phyloP scores from a whole-genome alignment of 495 filamentous ascomycete genomes.

The Trichoderma virens region DNA sequence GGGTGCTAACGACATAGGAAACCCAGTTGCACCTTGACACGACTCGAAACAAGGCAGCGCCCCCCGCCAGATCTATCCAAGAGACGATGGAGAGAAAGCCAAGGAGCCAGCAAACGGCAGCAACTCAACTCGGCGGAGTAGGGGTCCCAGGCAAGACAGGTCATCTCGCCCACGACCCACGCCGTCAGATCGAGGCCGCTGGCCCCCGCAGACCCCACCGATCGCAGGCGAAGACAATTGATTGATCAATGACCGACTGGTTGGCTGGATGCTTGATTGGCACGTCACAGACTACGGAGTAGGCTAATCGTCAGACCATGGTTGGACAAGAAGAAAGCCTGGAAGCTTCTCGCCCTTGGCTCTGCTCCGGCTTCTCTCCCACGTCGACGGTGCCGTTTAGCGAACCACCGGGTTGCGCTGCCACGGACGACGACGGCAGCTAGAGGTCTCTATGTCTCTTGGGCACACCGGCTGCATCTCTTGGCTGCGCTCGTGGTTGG shows the following conservation, averaged over 20 bases:
- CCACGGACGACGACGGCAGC: background rate
- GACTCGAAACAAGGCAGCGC: background rate
- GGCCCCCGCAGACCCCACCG: background rate
- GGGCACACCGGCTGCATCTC: background rate
- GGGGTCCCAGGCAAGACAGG: background rate
- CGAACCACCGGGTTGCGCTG: background rate
- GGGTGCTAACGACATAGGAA: no score
- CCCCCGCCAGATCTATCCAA: background rate
- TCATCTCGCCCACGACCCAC: background rate
- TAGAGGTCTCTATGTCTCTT: background rate
- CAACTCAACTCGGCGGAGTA: no score
- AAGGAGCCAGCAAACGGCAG: background rate
- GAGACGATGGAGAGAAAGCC: background rate
- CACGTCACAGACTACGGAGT: background rate
- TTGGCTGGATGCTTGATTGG: background rate
- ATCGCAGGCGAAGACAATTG: background rate
- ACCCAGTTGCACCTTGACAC: no score
- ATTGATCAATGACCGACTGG: background rate
- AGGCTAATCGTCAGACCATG: background rate
- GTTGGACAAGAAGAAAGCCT: background rate
- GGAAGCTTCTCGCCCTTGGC: background rate
- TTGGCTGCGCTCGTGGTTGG: background rate
- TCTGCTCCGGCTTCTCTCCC: background rate
- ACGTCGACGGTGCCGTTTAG: background rate
- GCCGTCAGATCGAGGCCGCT: background rate